phyloP scores from a whole-genome alignment of 257 asterid genomes.

The Cordia subcordata region DNA sequence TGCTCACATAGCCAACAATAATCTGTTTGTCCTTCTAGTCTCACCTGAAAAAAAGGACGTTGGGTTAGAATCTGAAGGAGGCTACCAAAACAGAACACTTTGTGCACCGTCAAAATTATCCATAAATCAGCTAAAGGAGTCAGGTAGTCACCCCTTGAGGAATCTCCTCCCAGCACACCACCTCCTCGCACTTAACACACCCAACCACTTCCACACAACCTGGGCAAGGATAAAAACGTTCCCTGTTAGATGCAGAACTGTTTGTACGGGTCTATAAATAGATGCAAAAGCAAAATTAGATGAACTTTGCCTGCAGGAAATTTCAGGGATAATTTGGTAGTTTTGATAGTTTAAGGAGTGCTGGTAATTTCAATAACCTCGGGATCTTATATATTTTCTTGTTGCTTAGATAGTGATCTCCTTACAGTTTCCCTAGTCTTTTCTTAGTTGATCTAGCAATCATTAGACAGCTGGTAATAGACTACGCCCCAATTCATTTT shows the following conservation, averaged over 20 bases:
- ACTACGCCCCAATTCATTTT: too few species aligned
- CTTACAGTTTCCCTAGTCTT: too few species aligned
- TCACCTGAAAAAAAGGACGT: slow-evolving; percentile 45
- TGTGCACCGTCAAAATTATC: too few species aligned
- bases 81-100: not conserved
- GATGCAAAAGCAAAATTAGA: not conserved
- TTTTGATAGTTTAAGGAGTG: too few species aligned
- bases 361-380: too few species aligned
- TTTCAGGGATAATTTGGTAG: too few species aligned
- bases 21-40: slow-evolving; percentile 79
- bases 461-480: too few species aligned
- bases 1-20: slow-evolving; percentile 94
- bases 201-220: slow-evolving; percentile 94
- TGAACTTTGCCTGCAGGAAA: not conserved
- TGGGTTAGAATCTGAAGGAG: slow-evolving; percentile 3
- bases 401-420: too few species aligned
- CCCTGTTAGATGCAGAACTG: not conserved
- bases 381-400: too few species aligned
- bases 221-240: slow-evolving; percentile 19
- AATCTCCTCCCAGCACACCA: slow-evolving; percentile 69
- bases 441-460: too few species aligned
- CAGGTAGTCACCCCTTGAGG: slow-evolving; percentile 55
- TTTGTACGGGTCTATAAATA: not conserved
- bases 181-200: slow-evolving; percentile 70
- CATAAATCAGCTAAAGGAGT: not conserved